Base-by-base conservation (phyloP, 495 filamentous ascomycete genomes). In the Penicillium tannophilum region DNA sequence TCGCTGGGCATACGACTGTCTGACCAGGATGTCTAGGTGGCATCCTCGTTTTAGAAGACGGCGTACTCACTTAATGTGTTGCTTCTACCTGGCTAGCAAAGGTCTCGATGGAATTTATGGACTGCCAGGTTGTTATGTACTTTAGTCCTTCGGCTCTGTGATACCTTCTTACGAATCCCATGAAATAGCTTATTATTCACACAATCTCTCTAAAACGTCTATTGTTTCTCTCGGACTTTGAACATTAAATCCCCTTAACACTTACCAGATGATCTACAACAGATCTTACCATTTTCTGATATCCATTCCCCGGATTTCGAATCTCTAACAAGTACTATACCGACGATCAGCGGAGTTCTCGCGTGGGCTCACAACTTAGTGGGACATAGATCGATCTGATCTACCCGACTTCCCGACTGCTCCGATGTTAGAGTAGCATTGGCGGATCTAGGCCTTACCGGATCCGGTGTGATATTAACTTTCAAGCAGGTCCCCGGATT, bases 21-120 rank as follows among this genome's bases (percentile, higher is more conserved):
- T 31, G n/a, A 50, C 47, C 26, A 30, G 11, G 47, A 4, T 50
- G 3, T 31, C 47, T 33, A 30, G 20, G 20, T 14, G 46, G 24
- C 16, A 20, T 23, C 20, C 33, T 43, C 4, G 33, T 31, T 14
- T 31, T 14, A 50, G 12, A 31, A 30, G 12, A 14, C 26, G 30
- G 26, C 26, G 47, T 50, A 31, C 26, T 31, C 26, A 50, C 26
- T n/a, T 50, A 50, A 50, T 50, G n/a, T 41, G 39, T 41, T 41
- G 14, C 16, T 41, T 41, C 20, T 49, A 49, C 28, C 26, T 33
- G 26, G n/a, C 26, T 24, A 6, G 20, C 45, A 31, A 50, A 33
- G 20, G 26, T 33, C 26, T 4, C 47, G 26, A 14, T 50, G 26
- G 47, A 31, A 50, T 50, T 14, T 50, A 50, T 50, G 47, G 26